Base-by-base conservation (phyloP, 306 rosid genomes). In the Cercis canadensis region DNA sequence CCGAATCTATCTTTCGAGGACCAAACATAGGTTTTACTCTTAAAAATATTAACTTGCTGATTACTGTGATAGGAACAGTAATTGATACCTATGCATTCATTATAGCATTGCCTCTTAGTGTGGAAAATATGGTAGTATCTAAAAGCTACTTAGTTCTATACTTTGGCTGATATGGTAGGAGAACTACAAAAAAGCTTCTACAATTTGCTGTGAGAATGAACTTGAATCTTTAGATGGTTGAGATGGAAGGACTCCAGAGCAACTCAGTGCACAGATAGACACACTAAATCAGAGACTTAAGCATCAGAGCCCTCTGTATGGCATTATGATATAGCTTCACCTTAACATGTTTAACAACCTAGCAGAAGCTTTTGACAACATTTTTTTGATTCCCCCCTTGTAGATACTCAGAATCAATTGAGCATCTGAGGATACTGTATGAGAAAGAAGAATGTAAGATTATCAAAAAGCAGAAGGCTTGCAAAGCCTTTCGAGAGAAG, bases 221-320 rank as follows among this genome's bases (percentile, higher is more conserved):
- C 67, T 82, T 73, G 59, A 79, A 72, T 87, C 78, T 34, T 59
- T 80, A 24, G 85, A 85, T 69, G 82, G 78, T 51, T 74, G 82
- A 44, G 78, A 79, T 69, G 85, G 80, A 75, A 76, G 83, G 80
- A 85, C 76, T 13, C 87, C 87, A 0, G 90, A 85, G 63, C 85
- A 85, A 62, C 83, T 82, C 45, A 85, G 81, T 62, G 81, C 85
- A 4, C 87, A 70, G 67, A 11, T 85, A 62, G 77, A 72, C 34
- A 80, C 81, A 72, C 73, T 85, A 62, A 72, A 75, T 43, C 81
- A 67, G 70, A 76, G 84, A 73, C 83, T 82, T 62, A 62, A 62
- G 63, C 77, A 64, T 19, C 85, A 85, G 76, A 85, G 81, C 56
- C 72, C 67, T 32, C 61, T 80, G 90, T 85, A 33, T 51, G 12